Evolutionary conservation across 2,329 filamentous ascomycete genomes (phyloP).

Genomic region (Fusarium decemcellulare): DNA sequence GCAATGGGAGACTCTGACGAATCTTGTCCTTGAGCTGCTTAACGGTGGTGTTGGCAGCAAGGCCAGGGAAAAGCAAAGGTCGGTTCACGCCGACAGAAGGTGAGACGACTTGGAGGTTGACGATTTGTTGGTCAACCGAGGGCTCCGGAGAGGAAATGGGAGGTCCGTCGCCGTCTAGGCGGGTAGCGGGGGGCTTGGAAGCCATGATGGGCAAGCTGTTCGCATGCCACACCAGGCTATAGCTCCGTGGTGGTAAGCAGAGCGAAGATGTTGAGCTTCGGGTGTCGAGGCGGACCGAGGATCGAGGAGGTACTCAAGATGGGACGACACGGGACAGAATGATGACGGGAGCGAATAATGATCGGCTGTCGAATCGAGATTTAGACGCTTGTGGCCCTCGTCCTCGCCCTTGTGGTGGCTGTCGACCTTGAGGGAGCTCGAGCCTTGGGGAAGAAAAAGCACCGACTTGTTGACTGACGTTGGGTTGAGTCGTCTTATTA

Average conservation of each 20-base stretch:
- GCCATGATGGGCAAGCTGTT: slow-evolving; percentile 54
- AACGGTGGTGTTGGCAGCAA: slow-evolving; percentile 67
- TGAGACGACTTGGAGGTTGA: slow-evolving; percentile 72
- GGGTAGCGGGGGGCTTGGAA: slow-evolving; percentile 51
- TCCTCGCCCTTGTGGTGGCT: slow-evolving; percentile 24
- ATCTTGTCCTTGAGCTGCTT: slow-evolving; percentile 72
- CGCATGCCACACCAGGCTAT: slow-evolving; percentile 45
- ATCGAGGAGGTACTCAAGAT: slow-evolving; percentile 11
- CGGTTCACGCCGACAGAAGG: slow-evolving; percentile 68
- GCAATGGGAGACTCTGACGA: slow-evolving; percentile 63
- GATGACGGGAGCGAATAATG: slow-evolving; percentile 9
- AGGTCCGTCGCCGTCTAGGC: slow-evolving; percentile 39
- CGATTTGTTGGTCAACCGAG: slow-evolving; percentile 54
- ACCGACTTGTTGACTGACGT: slow-evolving; percentile 40
- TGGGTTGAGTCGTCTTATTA: slow-evolving; percentile 42
- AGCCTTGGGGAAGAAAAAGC: slow-evolving; percentile 26
- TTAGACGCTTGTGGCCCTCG: slow-evolving; percentile 4
- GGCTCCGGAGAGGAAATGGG: slow-evolving; percentile 24
- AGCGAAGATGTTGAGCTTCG: slow-evolving; percentile 22
- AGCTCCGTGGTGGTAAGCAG: slow-evolving; percentile 23
- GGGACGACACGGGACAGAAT: slow-evolving; percentile 11
- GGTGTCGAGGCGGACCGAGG: slow-evolving; percentile 16
- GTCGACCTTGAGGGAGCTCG: slow-evolving; percentile 27
- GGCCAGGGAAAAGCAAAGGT: slow-evolving; percentile 63
- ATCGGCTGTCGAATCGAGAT: slow-evolving; percentile 25